Evolutionary conservation across 2,329 filamentous ascomycete genomes (phyloP).

Genomic region (Polytolypa hystricis): DNA sequence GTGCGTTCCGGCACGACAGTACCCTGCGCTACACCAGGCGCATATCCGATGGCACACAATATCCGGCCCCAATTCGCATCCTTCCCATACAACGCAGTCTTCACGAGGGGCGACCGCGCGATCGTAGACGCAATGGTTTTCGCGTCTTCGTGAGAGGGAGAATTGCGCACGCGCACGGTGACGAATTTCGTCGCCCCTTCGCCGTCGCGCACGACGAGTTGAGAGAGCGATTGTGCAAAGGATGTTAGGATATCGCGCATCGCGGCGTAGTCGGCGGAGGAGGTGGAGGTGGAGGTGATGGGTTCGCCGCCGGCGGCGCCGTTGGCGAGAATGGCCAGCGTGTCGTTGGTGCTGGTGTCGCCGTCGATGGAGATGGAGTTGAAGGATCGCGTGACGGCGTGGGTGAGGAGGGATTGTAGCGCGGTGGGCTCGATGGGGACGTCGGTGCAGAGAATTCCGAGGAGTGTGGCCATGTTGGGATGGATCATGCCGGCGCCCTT

Average conservation of each 20-base stretch:
- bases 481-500: slow-evolving; percentile 99
- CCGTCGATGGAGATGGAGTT: slow-evolving; percentile 96
- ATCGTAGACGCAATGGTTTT: slow-evolving; percentile 77
- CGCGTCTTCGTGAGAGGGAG: slow-evolving; percentile 57
- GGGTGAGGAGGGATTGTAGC: slow-evolving; percentile 58
- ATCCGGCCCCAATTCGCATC: slow-evolving; percentile 99
- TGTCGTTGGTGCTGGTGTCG: slow-evolving; percentile 96
- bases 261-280: slow-evolving; percentile 51
- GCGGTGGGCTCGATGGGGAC: slow-evolving; percentile 61
- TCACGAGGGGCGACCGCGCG: slow-evolving; percentile 83
- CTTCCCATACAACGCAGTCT: slow-evolving; percentile 92
- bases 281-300: slow-evolving; percentile 43
- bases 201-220: slow-evolving; percentile 89
- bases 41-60: slow-evolving; percentile 84
- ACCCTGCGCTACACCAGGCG: slow-evolving; percentile 36
- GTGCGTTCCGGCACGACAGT: slow-evolving; percentile 45
- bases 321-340: slow-evolving; percentile 87
- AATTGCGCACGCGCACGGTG: slow-evolving; percentile 72
- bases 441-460: slow-evolving; percentile 86
- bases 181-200: slow-evolving; percentile 98
- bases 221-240: slow-evolving; percentile 74
- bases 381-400: slow-evolving; percentile 74
- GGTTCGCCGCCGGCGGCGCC: slow-evolving; percentile 69
- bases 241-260: slow-evolving; percentile 61
- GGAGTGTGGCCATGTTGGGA: slow-evolving; percentile 94